Conservation (phyloP, 2,329 filamentous ascomycete species). For the Botryotinia convoluta region DNA sequence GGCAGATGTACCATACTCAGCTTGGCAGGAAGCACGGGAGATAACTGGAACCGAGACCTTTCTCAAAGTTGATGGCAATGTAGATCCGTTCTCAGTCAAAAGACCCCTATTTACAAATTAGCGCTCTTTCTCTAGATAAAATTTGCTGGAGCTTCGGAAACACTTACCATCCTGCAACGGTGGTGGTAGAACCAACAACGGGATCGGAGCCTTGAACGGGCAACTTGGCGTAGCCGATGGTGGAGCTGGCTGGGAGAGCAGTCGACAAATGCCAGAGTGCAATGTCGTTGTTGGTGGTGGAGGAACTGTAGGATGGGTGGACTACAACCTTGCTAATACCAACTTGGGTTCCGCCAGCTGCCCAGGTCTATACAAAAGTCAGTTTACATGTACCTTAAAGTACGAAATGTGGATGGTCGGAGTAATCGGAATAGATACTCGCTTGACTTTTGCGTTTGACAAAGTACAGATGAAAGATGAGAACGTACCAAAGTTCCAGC, state of each 20-base stretch:
- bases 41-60: slow-evolving; percentile 28
- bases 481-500: slow-evolving; percentile 28
- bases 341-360: slow-evolving; percentile 26
- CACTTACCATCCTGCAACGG: slow-evolving; percentile 17
- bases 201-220: slow-evolving; percentile 28
- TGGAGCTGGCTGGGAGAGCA: slow-evolving; percentile 23
- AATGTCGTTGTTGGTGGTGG: slow-evolving; percentile 23
- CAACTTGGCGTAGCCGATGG: slow-evolving; percentile 27
- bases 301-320: slow-evolving; percentile 25
- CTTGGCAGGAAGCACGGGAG: slow-evolving; percentile 24
- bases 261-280: slow-evolving; percentile 28
- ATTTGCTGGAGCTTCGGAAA: slow-evolving; percentile 18
- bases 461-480: not conserved
- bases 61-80: slow-evolving; percentile 24
- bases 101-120: slow-evolving; percentile 6
- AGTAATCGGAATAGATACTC: not conserved
- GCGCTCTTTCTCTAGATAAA: not conserved
- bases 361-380: slow-evolving; percentile 22
- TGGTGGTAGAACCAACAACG: slow-evolving; percentile 19
- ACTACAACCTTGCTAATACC: slow-evolving; percentile 22
- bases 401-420: not conserved
- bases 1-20: slow-evolving; percentile 23
- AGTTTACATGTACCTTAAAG: not conserved
- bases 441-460: no score
- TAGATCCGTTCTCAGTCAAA: slow-evolving; percentile 18